Base-by-base conservation (phyloP, 768 basidiomycete genomes). In the Lyophyllum decastes region DNA sequence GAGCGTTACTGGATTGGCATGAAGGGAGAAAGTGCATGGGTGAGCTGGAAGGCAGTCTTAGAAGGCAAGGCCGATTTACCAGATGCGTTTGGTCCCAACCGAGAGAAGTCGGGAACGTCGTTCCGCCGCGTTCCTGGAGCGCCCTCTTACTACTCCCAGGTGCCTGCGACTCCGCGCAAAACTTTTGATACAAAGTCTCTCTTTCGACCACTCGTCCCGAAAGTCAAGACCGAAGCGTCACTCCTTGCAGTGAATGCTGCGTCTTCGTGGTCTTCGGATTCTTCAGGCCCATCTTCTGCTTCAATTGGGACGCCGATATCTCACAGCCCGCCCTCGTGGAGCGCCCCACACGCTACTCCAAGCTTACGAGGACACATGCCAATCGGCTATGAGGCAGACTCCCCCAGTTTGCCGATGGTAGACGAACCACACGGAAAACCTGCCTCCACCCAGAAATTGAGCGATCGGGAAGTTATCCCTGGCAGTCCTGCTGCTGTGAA, bases 31-130 rank as follows among this genome's bases (percentile, higher is more conserved):
- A 44, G 19, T 44, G n/a, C 52, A 17, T 77, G 77, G 78, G 62
- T 70, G 2, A 67, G 70, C 33, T 72, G 72, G 72, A 64, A 55
- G n/a, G 38, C 57, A 11, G 66, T 78, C 8, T 58, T 68, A 2
- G 59, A 64, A 19, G 70, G 63, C 9, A 59, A 43, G 2, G 74
- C 66, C 16, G 59, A 71, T 54, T 64, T 77, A 30, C 77, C 76
- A n/a, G 70, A 70, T 21, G 68, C 57, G 24, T 61, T 55, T 5
- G 64, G 61, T 3, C 60, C 59, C 2, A 63, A 63, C 22, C 61
- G 58, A 12, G 25, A 12, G 17, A 54, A 47, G 9, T 19, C 10
- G 14, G 35, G 47, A 9, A 26, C 45, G 9, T 16, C 40, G 26
- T 27, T 38, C 5, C 10, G 24, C 24, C 21, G 14, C 14, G 34